These are phyloP conservation scores for Poa annua DNA, from an alignment of 176 grass and related monocot genomes.

Conservation along the genomic window DNA sequence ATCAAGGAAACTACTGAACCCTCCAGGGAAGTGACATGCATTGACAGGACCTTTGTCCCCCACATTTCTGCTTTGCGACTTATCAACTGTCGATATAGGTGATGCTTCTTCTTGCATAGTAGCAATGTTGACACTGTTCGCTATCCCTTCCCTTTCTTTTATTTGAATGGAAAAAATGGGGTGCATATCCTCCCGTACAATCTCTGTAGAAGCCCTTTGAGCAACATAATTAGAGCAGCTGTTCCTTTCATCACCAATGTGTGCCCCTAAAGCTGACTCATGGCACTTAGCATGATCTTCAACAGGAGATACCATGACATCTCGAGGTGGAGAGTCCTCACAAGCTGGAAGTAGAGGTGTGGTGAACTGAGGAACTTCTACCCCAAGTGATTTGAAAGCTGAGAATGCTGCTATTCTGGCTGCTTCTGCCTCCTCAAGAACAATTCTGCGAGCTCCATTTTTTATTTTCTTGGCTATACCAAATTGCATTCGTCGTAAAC, in stretches of 20 bases:
- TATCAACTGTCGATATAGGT: constrained; percentile 41
- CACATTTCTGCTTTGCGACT: constrained; percentile 34
- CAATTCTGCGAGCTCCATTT: constrained; percentile 87
- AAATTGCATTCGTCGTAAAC: constrained; percentile 69
- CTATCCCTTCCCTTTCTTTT: constrained; percentile 27
- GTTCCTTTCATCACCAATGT: constrained; percentile 43
- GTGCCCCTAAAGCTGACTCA: constrained; percentile 35
- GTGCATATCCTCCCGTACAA: constrained; percentile 26
- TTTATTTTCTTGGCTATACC: constrained; percentile 97
- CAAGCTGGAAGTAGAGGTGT: constrained; percentile 56
- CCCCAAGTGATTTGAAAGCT: constrained; percentile 90
- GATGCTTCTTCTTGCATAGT: constrained; percentile 40
- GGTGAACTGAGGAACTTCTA: constrained; percentile 83
- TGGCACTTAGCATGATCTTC: constrained; percentile 47
- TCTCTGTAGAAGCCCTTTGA: constrained; percentile 44
- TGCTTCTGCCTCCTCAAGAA: constrained; percentile 96
- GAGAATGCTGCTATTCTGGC: constrained; percentile 87
- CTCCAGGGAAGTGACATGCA: constrained; percentile 72
- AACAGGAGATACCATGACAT: constrained; percentile 33
- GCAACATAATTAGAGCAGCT: constrained; percentile 33
- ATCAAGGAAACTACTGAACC: constrained; percentile 79
- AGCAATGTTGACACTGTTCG: constrained; percentile 14
- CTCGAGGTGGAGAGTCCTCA: constrained; percentile 47
- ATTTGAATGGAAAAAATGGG: constrained; percentile 39
- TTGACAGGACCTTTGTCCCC: constrained; percentile 71